Base-by-base conservation (phyloP, 2,329 filamentous ascomycete species). In the Aspergillus sp. region DNA sequence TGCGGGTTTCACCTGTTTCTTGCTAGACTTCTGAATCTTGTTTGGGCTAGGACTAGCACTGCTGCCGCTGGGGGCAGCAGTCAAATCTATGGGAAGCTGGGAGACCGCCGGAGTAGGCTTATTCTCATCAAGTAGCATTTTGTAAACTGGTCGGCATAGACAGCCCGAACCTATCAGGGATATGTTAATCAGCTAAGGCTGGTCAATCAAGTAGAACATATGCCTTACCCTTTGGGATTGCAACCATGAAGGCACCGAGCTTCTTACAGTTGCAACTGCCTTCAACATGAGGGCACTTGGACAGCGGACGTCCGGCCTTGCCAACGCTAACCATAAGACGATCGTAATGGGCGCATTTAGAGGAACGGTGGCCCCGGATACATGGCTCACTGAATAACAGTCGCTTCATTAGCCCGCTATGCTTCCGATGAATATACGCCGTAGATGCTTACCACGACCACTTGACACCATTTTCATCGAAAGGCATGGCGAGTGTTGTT, bases 301-400 rank as follows among this genome's bases (percentile, higher is more conserved):
- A 74, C 20, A 80, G 69, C 17, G 78, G 78, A 17, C 78, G 72
- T 12, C 78, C 78, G 18, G 78, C 77, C 55, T 79, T 80, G 26
- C 77, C 76, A 20, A 81, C 78, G 64, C 78, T 78, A 64, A 80
- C 76, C 74, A 81, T 79, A 38, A 80, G 68, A 58, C 78, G 71
- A 59, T 80, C 78, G 52, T 74, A 77, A 62, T 81, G 78, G 55
- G 75, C 74, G 48, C 78, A 80, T 76, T 80, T 80, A 56, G 78
- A 79, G 20, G 78, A 80, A 52, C 78, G 74, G 65, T 80, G 78
- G 17, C 78, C 78, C 54, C 78, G 75, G 62, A 80, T 77, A 59
- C 78, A 80, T 63, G 78, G 77, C 61, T 80, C 77, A 58, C 78
- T 80, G 43, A 6, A 41, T 12, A 30, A 6, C 20, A 26, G 20